Percentiles rank a stretch among this genome's conserved stretches.
phyloP scores from a whole-genome alignment of 257 asterid genomes.

The Solanum acaule region DNA sequence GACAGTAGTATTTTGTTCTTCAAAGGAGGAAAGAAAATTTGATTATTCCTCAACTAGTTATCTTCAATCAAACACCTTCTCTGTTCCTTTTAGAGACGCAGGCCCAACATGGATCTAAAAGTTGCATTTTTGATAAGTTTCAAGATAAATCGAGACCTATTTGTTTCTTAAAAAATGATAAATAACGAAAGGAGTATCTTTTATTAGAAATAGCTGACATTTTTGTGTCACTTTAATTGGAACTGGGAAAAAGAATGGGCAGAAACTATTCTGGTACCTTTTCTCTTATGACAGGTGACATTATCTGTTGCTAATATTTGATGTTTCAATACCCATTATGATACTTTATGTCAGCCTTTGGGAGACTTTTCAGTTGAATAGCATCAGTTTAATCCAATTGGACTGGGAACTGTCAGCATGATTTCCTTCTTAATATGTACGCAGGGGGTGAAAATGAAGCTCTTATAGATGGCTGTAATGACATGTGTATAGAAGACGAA shows the following conservation, averaged over 20 bases:
- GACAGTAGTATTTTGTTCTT: background rate
- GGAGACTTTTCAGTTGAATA: background rate
- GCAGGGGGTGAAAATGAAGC: constrained; percentile 3
- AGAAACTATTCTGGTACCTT: background rate
- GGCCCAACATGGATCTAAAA: background rate
- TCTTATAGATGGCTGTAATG: background rate
- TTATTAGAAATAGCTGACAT: background rate
- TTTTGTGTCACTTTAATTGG: background rate
- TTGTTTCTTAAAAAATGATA: background rate
- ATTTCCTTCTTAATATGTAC: background rate
- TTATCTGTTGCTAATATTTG: background rate
- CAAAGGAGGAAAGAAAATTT: background rate
- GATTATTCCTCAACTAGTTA: background rate
- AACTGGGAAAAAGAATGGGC: background rate
- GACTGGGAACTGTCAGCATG: background rate
- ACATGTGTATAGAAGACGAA: background rate
- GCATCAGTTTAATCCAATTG: background rate
- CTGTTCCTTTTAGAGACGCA: background rate
- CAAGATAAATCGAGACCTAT: background rate
- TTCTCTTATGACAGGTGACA: background rate
- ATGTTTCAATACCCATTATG: background rate
- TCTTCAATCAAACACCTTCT: background rate
- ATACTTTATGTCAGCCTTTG: background rate
- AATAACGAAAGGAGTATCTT: background rate
- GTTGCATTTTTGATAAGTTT: background rate